phyloP scores from a whole-genome alignment of 106 monocot genomes.

The Phalaenopsis aphrodite region DNA sequence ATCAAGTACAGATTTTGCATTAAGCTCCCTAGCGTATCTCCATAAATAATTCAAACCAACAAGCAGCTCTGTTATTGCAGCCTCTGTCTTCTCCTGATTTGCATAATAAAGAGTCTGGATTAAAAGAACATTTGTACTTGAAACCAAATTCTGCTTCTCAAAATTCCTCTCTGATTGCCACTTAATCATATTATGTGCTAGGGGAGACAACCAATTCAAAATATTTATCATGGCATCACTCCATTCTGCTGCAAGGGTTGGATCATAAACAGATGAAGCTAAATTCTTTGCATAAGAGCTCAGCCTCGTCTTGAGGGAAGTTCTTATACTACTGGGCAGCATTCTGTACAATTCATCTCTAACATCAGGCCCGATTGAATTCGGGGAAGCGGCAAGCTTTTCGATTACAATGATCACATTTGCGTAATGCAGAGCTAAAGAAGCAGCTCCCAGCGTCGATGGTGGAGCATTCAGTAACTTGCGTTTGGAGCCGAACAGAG shows the following conservation, averaged over 20 bases:
- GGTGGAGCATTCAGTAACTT: constrained; percentile 24
- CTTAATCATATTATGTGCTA: constrained; percentile 72
- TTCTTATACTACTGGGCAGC: constrained; percentile 53
- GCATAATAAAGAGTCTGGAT: constrained; percentile 79
- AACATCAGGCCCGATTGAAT: constrained; percentile 45
- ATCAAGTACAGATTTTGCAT: constrained; percentile 9
- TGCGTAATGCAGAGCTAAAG: constrained; percentile 67
- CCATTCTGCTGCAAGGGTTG: constrained; percentile 56
- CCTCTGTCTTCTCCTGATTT: constrained; percentile 58
- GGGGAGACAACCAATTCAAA: constrained; percentile 67
- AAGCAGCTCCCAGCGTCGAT: constrained; percentile 57
- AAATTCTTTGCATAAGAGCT: constrained; percentile 26
- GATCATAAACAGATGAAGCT: constrained; percentile 26
- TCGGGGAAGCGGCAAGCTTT: constrained; percentile 50
- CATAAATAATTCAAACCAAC: constrained; percentile 9
- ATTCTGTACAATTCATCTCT: constrained; percentile 69
- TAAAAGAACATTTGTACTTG: constrained; percentile 42
- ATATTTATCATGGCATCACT: constrained; percentile 37
- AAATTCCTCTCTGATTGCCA: constrained; percentile 79
- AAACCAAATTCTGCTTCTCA: constrained; percentile 46
- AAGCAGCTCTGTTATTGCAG: constrained; percentile 36
- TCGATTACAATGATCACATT: constrained; percentile 69
- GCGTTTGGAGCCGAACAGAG: constrained; percentile 17
- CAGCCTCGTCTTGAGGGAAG: constrained; percentile 38
- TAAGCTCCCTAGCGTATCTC: constrained; percentile 19